These are phyloP conservation scores for Pancytospora epiphaga DNA, from an alignment of 371 early-diverging fungal species.

Conservation along the genomic window DNA sequence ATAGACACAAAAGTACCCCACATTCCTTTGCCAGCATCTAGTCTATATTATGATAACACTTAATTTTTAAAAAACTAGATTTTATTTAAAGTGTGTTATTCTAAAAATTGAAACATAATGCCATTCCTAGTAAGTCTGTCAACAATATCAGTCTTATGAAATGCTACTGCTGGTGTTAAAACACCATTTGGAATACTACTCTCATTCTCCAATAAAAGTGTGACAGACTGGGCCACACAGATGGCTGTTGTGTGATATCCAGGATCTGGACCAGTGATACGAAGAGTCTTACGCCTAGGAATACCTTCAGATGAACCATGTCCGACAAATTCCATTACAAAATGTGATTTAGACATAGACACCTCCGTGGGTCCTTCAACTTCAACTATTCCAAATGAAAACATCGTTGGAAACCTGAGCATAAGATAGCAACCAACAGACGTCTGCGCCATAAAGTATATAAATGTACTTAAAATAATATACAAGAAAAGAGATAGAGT, in stretches of 20 bases:
- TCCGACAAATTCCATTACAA: slow-evolving; percentile 45
- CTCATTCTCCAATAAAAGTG: slow-evolving; percentile 17
- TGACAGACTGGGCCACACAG: slow-evolving; percentile 39
- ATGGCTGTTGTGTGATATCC: slow-evolving; percentile 57
- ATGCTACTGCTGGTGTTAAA: slow-evolving; percentile 55
- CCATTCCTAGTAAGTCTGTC: slow-evolving; percentile 44
- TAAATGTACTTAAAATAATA: slow-evolving; percentile 13
- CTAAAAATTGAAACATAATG: slow-evolving; percentile 49
- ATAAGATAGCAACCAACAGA: slow-evolving; percentile 22
- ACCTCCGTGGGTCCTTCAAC: slow-evolving; percentile 36
- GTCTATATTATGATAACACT: no score
- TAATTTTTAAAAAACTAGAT: no score
- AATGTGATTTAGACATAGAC: slow-evolving; percentile 42
- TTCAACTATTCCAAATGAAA: slow-evolving; percentile 49
- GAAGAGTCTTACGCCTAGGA: slow-evolving; percentile 17
- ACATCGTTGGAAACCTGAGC: slow-evolving; percentile 24
- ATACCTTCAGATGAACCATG: slow-evolving; percentile 28
- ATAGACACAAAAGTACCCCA: no score
- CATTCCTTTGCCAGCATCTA: no score
- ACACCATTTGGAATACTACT: slow-evolving; percentile 45
- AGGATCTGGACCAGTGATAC: slow-evolving; percentile 60
- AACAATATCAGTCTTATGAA: slow-evolving; percentile 49
- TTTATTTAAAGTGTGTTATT: no score
- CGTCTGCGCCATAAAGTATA: slow-evolving; percentile 31
- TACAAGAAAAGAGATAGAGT: slow-evolving; percentile 23